These are phyloP conservation scores for Coniella lustricola DNA, from an alignment of 2,329 filamentous ascomycete species.

Conservation along the genomic window DNA sequence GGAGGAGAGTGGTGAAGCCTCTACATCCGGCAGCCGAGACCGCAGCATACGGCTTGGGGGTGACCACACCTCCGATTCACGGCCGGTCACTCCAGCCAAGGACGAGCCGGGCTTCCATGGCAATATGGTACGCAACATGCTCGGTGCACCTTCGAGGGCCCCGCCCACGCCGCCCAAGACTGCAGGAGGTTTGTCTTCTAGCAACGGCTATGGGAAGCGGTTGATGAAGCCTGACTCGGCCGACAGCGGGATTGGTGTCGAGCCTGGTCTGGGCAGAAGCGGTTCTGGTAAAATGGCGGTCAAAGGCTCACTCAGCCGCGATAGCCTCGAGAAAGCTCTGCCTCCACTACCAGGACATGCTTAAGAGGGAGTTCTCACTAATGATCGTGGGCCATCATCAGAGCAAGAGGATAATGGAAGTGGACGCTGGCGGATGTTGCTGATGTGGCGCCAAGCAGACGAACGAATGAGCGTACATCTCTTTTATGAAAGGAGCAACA, in stretches of 20 bases:
- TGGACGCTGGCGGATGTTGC: not conserved
- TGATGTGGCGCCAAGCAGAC: not conserved
- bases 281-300: constrained; percentile 15
- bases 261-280: constrained; percentile 21
- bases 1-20: constrained; percentile 77
- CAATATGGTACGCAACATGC: constrained; percentile 25
- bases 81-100: constrained; percentile 38
- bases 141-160: constrained; percentile 9
- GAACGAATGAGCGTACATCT: not conserved
- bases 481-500: not conserved
- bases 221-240: constrained; percentile 38
- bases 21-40: constrained; percentile 56
- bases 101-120: constrained; percentile 28
- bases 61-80: constrained; percentile 27
- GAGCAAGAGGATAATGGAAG: not conserved
- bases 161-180: constrained; percentile 44
- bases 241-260: constrained; percentile 39
- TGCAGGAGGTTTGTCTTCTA: constrained; percentile 3
- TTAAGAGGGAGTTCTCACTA: too few species aligned
- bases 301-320: constrained; percentile 39
- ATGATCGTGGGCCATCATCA: too few species aligned
- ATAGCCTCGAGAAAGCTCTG: constrained; percentile 54
- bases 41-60: constrained; percentile 33
- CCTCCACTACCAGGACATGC: constrained; percentile 43
- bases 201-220: constrained; percentile 10